Evolutionary conservation across 306 rosid genomes (phyloP).

Genomic region (Trifolium subterraneum): DNA sequence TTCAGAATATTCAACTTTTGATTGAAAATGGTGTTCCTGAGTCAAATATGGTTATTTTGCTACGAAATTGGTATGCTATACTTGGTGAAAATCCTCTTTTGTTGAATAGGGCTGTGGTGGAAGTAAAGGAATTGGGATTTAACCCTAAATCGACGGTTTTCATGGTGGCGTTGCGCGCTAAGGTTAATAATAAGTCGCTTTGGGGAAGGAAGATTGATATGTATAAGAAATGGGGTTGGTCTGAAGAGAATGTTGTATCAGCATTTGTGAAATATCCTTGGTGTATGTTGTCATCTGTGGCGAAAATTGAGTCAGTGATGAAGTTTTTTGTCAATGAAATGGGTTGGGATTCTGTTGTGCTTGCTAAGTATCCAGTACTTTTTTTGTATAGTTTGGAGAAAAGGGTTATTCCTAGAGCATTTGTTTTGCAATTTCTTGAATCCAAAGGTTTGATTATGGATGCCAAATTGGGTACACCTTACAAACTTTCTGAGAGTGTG

Average conservation of each 20-base stretch:
- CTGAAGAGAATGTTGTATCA: constrained; percentile 34
- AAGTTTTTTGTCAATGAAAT: constrained; percentile 42
- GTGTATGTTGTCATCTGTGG: constrained; percentile 49
- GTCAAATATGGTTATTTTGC: background rate
- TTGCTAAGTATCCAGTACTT: constrained; percentile 27
- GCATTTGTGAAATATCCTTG: constrained; percentile 48
- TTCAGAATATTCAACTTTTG: background rate
- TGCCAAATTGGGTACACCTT: background rate
- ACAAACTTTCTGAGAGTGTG: background rate
- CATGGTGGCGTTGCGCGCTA: constrained; percentile 34
- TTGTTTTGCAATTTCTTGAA: constrained; percentile 42
- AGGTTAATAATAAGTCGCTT: background rate
- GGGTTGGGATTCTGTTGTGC: constrained; percentile 46
- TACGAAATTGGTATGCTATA: background rate
- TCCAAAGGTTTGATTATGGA: constrained; percentile 43
- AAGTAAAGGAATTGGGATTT: constrained; percentile 47
- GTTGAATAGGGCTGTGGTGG: constrained; percentile 39
- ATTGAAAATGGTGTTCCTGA: constrained; percentile 31
- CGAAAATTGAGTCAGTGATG: constrained; percentile 44
- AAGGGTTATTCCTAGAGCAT: constrained; percentile 49
- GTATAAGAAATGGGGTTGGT: constrained; percentile 58
- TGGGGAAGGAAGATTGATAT: constrained; percentile 47
- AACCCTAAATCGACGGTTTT: constrained; percentile 25
- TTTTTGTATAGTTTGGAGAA: constrained; percentile 48
- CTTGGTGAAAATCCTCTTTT: background rate